A percentile compares a stretch with the other conserved stretches of the same genome.
Evolutionary conservation across 805 yeast genomes (phyloP).

Genomic region (Candida koratica): DNA sequence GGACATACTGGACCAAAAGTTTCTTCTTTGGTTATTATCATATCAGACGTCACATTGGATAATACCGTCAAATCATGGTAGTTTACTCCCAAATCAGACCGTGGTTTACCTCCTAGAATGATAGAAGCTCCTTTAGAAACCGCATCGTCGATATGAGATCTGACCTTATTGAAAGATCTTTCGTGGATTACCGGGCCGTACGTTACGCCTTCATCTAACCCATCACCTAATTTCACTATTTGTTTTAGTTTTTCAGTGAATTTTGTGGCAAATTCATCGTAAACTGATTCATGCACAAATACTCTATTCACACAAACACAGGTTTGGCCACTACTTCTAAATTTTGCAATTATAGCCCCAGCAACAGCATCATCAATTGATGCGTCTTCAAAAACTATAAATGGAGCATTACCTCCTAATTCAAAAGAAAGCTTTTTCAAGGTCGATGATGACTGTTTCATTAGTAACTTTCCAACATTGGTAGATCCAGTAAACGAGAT

Average conservation of each 20-base stretch:
- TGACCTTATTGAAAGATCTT: conserved; percentile 58
- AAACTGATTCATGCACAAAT: conserved; percentile 49
- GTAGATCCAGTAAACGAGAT: conserved; percentile 66
- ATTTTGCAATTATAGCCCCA: conserved; percentile 50
- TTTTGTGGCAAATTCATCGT: conserved; percentile 45
- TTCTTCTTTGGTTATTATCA: conserved; percentile 62
- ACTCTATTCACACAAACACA: conserved; percentile 63
- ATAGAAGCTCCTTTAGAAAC: conserved; percentile 60
- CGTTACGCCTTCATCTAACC: conserved; percentile 53
- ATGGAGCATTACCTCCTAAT: conserved; percentile 67
- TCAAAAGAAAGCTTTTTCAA: conserved; percentile 60
- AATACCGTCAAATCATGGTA: conserved; percentile 69
- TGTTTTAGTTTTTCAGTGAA: conserved; percentile 36
- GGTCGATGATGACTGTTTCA: conserved; percentile 54
- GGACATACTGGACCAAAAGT: conserved; percentile 83
- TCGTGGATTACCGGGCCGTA: conserved; percentile 75
- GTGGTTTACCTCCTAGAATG: conserved; percentile 55
- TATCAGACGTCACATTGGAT: conserved; percentile 53
- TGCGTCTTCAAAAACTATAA: conserved; percentile 58
- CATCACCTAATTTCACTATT: conserved; percentile 56
- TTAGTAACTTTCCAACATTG: conserved; percentile 54
- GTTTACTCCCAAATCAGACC: conserved; percentile 53
- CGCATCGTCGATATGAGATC: conserved; percentile 63
- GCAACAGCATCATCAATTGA: conserved; percentile 54
- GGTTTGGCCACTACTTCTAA: conserved; percentile 61